Evolutionary conservation across 306 rosid species (phyloP).

Genomic region (Cajanus cajan): DNA sequence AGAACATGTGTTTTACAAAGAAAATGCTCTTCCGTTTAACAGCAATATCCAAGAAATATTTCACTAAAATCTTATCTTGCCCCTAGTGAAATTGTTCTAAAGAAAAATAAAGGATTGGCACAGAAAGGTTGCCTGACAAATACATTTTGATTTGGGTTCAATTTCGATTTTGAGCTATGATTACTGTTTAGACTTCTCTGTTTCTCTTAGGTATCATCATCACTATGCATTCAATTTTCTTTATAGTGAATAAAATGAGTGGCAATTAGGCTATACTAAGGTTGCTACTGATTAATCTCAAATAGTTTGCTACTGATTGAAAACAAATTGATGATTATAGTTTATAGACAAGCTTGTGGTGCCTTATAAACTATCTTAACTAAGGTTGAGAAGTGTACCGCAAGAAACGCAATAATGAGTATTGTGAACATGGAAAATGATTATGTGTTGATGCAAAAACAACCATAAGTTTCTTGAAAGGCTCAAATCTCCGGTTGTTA

Average conservation of each 20-base stretch:
- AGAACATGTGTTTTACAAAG: neutral
- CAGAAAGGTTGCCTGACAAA: neutral
- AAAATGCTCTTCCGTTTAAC: slow-evolving; percentile 22
- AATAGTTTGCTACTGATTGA: neutral
- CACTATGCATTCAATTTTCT: neutral
- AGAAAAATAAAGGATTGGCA: neutral
- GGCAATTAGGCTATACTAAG: neutral
- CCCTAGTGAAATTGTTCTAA: neutral
- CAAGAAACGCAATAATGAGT: slow-evolving; percentile 17
- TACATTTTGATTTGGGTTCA: neutral
- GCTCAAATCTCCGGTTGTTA: neutral
- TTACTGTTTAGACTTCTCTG: neutral
- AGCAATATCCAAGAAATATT: neutral
- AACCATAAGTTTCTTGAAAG: neutral
- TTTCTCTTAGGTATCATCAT: neutral
- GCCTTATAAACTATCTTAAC: slow-evolving; percentile 10
- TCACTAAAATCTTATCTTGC: neutral
- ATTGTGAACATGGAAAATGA: neutral
- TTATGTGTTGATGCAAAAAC: neutral
- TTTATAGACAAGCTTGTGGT: slow-evolving; percentile 19
- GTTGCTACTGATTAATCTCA: neutral
- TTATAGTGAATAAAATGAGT: neutral
- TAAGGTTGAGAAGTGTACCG: slow-evolving; percentile 6
- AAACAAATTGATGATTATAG: neutral
- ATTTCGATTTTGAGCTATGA: neutral